Evolutionary conservation across 176 grass and related monocot species (phyloP).

Genomic region (Musa troglodytarum): DNA sequence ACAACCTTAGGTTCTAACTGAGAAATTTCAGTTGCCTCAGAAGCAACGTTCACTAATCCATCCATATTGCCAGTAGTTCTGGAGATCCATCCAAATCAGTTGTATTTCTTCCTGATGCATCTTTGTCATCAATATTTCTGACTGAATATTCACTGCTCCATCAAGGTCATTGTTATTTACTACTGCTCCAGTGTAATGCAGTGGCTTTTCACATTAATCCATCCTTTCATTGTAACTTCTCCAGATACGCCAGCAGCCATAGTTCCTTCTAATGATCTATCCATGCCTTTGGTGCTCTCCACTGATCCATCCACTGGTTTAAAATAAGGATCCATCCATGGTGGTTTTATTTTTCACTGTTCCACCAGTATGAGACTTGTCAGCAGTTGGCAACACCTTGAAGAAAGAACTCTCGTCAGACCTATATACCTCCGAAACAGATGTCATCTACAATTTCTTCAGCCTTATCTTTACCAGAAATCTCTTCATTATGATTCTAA

Average conservation of each 20-base stretch:
- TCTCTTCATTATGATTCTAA: not conserved
- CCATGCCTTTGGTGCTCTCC: not conserved
- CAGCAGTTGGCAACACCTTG: not conserved
- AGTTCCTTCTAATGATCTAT: constrained; percentile 4
- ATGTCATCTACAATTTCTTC: not conserved
- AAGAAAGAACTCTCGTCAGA: not conserved
- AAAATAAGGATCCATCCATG: not conserved
- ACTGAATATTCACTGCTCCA: not conserved
- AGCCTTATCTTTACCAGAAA: not conserved
- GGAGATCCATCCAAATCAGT: not conserved
- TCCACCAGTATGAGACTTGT: not conserved
- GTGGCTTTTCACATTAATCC: not conserved
- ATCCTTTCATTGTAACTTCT: constrained; percentile 5
- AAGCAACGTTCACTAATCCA: not conserved
- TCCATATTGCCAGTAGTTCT: not conserved
- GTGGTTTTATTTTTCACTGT: not conserved
- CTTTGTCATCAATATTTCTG: not conserved
- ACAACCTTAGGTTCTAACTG: constrained; percentile 22
- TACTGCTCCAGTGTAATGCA: not conserved
- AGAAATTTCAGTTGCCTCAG: not conserved
- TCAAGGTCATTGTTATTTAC: not conserved
- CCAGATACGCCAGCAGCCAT: not conserved
- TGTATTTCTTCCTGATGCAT: not conserved
- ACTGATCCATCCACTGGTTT: constrained; percentile 3
- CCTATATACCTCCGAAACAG: not conserved